These are phyloP conservation scores for Strobilomyces dryophilus DNA, from an alignment of 768 basidiomycete species.

Conservation along the genomic window DNA sequence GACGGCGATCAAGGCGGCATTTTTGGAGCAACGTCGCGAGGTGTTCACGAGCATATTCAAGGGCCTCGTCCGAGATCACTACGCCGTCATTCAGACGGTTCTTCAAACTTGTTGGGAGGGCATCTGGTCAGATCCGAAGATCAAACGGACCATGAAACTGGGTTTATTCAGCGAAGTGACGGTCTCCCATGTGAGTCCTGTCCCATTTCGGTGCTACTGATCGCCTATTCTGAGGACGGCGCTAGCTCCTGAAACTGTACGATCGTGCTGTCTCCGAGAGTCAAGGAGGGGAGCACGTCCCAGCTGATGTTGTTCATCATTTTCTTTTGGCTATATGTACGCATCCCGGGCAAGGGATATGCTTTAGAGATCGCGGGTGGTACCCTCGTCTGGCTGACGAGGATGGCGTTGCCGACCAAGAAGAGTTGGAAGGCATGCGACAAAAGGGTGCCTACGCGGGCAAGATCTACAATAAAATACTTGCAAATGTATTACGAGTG, in stretches of 20 bases:
- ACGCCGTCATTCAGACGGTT: slow-evolving; percentile 53
- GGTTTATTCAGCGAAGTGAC: slow-evolving; percentile 65
- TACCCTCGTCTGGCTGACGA: slow-evolving; percentile 66
- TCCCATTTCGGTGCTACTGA: background rate
- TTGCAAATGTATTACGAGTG: slow-evolving; percentile 66
- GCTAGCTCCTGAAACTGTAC: slow-evolving; percentile 71
- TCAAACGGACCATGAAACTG: slow-evolving; percentile 70
- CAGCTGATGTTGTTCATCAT: slow-evolving; percentile 80
- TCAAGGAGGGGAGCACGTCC: slow-evolving; percentile 48
- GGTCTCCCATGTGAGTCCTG: slow-evolving; percentile 53
- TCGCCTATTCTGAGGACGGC: background rate
- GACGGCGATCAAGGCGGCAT: slow-evolving; percentile 52
- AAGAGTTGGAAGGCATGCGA: slow-evolving; percentile 31
- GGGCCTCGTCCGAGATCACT: slow-evolving; percentile 63
- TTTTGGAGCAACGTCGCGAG: slow-evolving; percentile 70
- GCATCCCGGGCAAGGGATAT: slow-evolving; percentile 76
- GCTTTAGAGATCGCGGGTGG: slow-evolving; percentile 89
- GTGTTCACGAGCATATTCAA: slow-evolving; percentile 68
- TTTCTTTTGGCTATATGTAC: slow-evolving; percentile 85
- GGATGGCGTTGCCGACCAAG: slow-evolving; percentile 35
- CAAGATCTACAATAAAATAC: slow-evolving; percentile 77
- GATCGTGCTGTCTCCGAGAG: slow-evolving; percentile 51
- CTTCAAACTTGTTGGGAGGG: slow-evolving; percentile 76
- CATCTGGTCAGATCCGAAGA: slow-evolving; percentile 68
- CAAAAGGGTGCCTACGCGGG: slow-evolving; percentile 31